phyloP scores from a whole-genome alignment of 768 basidiomycete genomes.

The Butyriboletus loyo region DNA sequence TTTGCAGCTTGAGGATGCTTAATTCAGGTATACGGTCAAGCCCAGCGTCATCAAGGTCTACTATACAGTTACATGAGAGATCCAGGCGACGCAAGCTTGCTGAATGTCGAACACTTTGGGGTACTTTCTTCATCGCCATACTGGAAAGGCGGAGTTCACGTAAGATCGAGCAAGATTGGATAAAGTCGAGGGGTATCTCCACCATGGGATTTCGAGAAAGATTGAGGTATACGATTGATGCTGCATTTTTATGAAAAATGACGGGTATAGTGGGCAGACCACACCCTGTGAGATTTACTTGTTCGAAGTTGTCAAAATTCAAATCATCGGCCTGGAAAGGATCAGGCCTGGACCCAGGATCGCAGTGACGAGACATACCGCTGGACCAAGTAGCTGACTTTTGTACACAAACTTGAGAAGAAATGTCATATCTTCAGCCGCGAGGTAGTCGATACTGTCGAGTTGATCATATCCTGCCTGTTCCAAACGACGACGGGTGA shows the following conservation, averaged over 20 bases:
- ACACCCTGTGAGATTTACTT: slow-evolving; percentile 77
- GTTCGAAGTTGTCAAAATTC: slow-evolving; percentile 65
- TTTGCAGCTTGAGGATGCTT: slow-evolving; percentile 70
- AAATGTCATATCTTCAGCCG: slow-evolving; percentile 76
- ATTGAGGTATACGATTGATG: slow-evolving; percentile 78
- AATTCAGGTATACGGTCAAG: slow-evolving; percentile 76
- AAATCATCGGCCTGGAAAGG: slow-evolving; percentile 66
- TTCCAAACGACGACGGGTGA: slow-evolving; percentile 77
- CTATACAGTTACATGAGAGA: slow-evolving; percentile 87
- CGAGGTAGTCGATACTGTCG: slow-evolving; percentile 76
- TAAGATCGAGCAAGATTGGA: slow-evolving; percentile 80
- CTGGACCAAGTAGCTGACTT: slow-evolving; percentile 60
- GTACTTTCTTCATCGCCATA: slow-evolving; percentile 94
- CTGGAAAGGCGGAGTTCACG: slow-evolving; percentile 83
- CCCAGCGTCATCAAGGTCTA: slow-evolving; percentile 81
- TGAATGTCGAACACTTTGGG: slow-evolving; percentile 76
- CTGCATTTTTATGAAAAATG: slow-evolving; percentile 77
- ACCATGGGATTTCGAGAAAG: slow-evolving; percentile 94
- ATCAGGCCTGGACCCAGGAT: neutral
- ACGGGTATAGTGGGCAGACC: slow-evolving; percentile 88
- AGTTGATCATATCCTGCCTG: slow-evolving; percentile 86
- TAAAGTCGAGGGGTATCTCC: slow-evolving; percentile 95
- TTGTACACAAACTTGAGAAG: slow-evolving; percentile 91
- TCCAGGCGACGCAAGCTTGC: slow-evolving; percentile 75
- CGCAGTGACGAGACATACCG: slow-evolving; percentile 41